Conservation (phyloP, 2,329 filamentous ascomycete genomes). For the Keithomyces neogunnii region DNA sequence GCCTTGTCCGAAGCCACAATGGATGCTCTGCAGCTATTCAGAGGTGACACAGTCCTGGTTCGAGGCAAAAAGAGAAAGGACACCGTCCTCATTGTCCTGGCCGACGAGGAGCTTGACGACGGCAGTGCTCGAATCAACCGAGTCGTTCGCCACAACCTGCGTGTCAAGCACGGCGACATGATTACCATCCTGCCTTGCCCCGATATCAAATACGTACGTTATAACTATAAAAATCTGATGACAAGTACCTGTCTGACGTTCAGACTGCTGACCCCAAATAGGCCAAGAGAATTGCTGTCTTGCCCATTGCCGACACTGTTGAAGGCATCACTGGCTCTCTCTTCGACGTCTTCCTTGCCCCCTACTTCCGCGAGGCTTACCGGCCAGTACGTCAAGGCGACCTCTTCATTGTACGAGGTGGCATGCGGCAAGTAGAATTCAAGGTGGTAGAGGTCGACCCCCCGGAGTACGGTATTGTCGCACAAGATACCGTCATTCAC, state of each 20-base stretch:
- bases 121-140: constrained; percentile 96
- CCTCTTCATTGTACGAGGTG: constrained; percentile 92
- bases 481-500: constrained; percentile 97
- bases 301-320: constrained; percentile 95
- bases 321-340: constrained; percentile 96
- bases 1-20: constrained; percentile 97
- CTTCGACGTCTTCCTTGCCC: constrained; percentile 97
- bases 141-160: constrained; percentile 94
- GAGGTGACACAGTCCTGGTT: constrained; percentile 93
- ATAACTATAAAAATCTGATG: background rate
- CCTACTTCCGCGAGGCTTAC: constrained; percentile 99
- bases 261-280: constrained; percentile 24
- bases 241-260: background rate
- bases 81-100: constrained; percentile 93
- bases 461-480: constrained; percentile 96
- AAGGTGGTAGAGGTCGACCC: constrained; percentile 99
- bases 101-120: constrained; percentile 96
- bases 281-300: constrained; percentile 98
- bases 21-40: constrained; percentile 96
- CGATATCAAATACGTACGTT: constrained; percentile 97
- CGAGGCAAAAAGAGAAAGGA: constrained; percentile 99
- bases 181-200: constrained; percentile 96
- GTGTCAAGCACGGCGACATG: constrained; percentile 97
- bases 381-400: constrained; percentile 95
- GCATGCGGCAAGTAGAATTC: constrained; percentile 99